Conservation (phyloP, 208 protist species). For the Leishmania aethiopica region DNA sequence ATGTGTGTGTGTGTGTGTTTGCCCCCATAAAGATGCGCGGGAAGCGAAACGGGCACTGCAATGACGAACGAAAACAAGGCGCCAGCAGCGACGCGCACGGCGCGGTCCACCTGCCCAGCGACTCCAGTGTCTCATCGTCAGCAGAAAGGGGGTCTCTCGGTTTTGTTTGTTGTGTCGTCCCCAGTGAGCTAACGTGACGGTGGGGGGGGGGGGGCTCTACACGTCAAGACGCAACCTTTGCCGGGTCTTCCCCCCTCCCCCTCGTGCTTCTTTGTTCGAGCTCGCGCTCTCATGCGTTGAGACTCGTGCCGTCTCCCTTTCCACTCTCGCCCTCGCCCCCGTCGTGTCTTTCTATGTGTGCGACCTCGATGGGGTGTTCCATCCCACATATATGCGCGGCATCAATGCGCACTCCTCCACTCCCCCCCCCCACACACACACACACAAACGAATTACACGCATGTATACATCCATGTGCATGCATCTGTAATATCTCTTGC, state of each 20-base stretch:
- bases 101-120: neutral
- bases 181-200: neutral
- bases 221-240: neutral
- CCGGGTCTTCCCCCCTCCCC: neutral
- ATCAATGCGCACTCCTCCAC: neutral
- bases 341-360: neutral
- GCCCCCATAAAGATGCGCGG: neutral
- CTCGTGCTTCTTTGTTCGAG: neutral
- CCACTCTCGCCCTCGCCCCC: neutral
- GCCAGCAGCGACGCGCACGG: neutral
- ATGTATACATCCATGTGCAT: too few species aligned
- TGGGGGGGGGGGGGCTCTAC: too few species aligned
- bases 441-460: neutral
- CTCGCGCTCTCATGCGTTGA: neutral
- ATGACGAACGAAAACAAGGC: neutral
- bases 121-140: neutral
- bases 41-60: neutral
- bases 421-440: too few species aligned
- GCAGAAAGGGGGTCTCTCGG: neutral
- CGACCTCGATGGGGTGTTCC: neutral
- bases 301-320: neutral
- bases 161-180: too few species aligned
- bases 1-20: neutral
- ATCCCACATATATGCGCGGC: neutral
- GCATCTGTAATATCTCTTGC: neutral